Evolutionary conservation across 2,329 filamentous ascomycete species (phyloP), one percentile per base, ranked within the genome.

Genomic region (Xylariaceae sp.): DNA sequence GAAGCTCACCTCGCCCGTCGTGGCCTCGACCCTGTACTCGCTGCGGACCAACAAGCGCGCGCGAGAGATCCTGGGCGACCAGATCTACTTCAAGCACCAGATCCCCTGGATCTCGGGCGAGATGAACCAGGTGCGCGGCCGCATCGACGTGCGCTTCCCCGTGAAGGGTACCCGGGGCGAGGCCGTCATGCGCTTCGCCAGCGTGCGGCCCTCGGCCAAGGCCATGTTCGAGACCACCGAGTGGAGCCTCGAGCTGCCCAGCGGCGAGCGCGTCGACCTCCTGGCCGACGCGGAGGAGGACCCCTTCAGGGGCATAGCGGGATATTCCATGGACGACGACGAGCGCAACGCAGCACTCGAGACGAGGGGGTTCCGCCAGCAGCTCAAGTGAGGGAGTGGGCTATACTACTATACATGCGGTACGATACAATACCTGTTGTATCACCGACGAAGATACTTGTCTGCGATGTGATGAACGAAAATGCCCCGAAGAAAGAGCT

Each of bases 121-220:
- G 68, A 85, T 98, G 74, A 94, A 96, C 67, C 90, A 95, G 70
- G 66, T 97, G 61, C 88, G 90, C 64, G 92, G 92, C 16, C 73
- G 79, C 54, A 95, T 98, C 61, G 74, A 97, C 70, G 86, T 98
- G 43, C 69, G 68, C 40, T 97, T 95, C 63, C 74, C 78, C 66
- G 92, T 98, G 18, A 87, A 85, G 66, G 92, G 92, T 28, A 86
- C 79, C 19, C 80, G 73, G 59, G 69, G 66, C 41, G 67, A 71
- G 51, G 92, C 81, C 6, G 72, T 79, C 59, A 92, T 96, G 76
- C 76, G 78, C 57, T 94, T 98, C 64, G 76, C 73, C 51, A 92
- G 86, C 68, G 70, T 76, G 59, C 75, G 92, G 57, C 80, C 75
- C 51, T 65, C 64, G 6, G 51, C 69, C 41, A 74, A 76, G 53